Conservation (phyloP, 768 basidiomycete species). For the Hypsizygus marmoreus region DNA sequence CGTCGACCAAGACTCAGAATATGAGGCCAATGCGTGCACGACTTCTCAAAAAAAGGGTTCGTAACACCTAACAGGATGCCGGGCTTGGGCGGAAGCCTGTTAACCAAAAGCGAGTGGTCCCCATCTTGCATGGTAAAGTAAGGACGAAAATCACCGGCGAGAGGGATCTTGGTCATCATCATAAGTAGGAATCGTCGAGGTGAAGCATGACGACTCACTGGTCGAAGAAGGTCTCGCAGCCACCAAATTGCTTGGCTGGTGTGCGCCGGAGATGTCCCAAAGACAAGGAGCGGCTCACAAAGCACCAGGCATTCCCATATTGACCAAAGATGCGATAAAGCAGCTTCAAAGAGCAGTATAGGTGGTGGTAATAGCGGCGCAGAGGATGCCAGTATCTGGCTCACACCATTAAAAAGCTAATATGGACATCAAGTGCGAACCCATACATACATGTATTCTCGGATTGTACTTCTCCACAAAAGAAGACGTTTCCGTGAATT, state of each 20-base stretch:
- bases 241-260: conserved; percentile 93
- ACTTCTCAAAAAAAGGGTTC: conserved; percentile 82
- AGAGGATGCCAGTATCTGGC: conserved; percentile 68
- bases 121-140: conserved; percentile 96
- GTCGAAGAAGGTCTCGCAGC: conserved; percentile 83
- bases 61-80: conserved; percentile 84
- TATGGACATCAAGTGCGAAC: conserved; percentile 1
- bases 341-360: conserved; percentile 62
- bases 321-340: conserved; percentile 71
- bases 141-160: conserved; percentile 84
- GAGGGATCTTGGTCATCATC: conserved; percentile 79
- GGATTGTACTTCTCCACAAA: conserved; percentile 57
- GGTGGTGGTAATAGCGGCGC: conserved; percentile 61
- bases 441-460: conserved; percentile 47
- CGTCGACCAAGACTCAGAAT: conserved; percentile 66
- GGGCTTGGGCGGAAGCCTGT: conserved; percentile 76
- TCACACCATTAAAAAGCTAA: conserved; percentile 6
- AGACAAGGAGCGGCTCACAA: conserved; percentile 88
- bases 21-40: conserved; percentile 87
- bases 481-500: conserved; percentile 57
- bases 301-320: conserved; percentile 94
- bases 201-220: conserved; percentile 44
- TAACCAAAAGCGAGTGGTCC: conserved; percentile 76
- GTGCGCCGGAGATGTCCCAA: conserved; percentile 73
- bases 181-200: conserved; percentile 2